A percentile compares a stretch with the other conserved stretches of the same genome.
Evolutionary conservation across 2,329 filamentous ascomycete species (phyloP).

Genomic region (Microsporum audouinii): DNA sequence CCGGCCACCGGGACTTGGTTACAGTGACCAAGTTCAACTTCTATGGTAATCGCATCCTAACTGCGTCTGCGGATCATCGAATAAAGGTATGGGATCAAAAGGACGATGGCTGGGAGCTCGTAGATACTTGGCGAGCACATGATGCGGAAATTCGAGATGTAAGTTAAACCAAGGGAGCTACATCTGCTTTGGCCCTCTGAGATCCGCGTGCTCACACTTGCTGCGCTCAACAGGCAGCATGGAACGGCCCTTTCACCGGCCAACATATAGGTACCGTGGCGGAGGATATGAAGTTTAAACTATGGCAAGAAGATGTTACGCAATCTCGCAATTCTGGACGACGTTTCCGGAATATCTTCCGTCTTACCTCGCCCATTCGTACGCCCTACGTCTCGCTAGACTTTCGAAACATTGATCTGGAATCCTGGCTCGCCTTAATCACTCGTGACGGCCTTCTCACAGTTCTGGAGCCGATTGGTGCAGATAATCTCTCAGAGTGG

Average conservation of each 20-base stretch:
- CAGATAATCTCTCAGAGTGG: slow-evolving; percentile 70
- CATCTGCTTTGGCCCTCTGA: background rate
- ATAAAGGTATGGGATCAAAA: slow-evolving; percentile 79
- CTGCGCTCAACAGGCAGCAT: slow-evolving; percentile 56
- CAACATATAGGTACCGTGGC: slow-evolving; percentile 80
- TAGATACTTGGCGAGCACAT: slow-evolving; percentile 82
- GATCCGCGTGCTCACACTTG: background rate
- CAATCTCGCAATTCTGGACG: slow-evolving; percentile 62
- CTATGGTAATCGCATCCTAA: slow-evolving; percentile 83
- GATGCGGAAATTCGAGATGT: slow-evolving; percentile 83
- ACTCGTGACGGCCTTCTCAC: slow-evolving; percentile 69
- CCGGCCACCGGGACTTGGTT: slow-evolving; percentile 52
- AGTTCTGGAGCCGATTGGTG: slow-evolving; percentile 74
- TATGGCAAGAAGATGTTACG: slow-evolving; percentile 85
- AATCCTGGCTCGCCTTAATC: slow-evolving; percentile 76
- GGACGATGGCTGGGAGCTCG: slow-evolving; percentile 64
- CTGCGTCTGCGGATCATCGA: slow-evolving; percentile 82
- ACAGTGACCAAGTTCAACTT: slow-evolving; percentile 81
- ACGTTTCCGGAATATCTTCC: slow-evolving; percentile 62
- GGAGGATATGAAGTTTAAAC: slow-evolving; percentile 77
- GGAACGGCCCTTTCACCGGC: slow-evolving; percentile 82
- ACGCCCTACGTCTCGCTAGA: slow-evolving; percentile 64
- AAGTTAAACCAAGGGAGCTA: slow-evolving; percentile 35
- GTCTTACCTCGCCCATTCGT: slow-evolving; percentile 56
- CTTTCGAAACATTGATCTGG: slow-evolving; percentile 70